Evolutionary conservation across 2,329 filamentous ascomycete genomes (phyloP), one percentile per base, ranked within the genome.

Genomic region (Hypomyces perniciosus): DNA sequence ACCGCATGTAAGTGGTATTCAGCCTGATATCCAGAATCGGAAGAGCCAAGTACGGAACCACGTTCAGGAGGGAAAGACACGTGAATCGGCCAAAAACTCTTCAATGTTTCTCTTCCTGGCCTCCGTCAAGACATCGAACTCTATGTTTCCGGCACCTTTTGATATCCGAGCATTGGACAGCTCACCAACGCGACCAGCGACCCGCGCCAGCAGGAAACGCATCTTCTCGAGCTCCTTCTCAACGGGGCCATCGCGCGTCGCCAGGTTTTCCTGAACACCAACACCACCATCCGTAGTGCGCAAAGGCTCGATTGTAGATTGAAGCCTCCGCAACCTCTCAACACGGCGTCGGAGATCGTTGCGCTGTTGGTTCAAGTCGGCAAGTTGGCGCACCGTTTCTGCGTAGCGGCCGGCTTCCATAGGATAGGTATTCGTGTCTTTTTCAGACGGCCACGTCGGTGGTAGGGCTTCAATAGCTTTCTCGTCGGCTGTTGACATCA

Each of bases 161-260:
- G n/a, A 58, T 13, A 54, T 52, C 35, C 49, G 35, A 9, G 53
- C 33, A 28, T 61, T 60, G 6, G 68, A 64, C 12, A 78, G 51
- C 50, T 64, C 62, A 9, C 66, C 70, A 1, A 85, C 70, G 20
- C 79, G 73, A 2, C 75, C 79, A 4, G 76, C 74, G 0, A 86
- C 81, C 28, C 83, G 73, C 1, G 77, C 75, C 49, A 85, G 72
- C 54, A 90, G 66, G 56, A 83, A 72, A 33, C 83, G 77, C 77
- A 85, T 87, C 55, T 76, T 78, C 63, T 83, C 79, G 49, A 90
- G 69, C 66, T 89, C 85, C 48, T 71, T 71, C 62, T 85, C 84
- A 8, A 90, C 65, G 44, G 82, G 77, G 1, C 83, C 81, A 61
- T 85, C 79, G 31, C 79, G 77, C 46, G 81, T 84, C 1, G 86